Conservation (phyloP, 352 stramenopile species). For the Phytophthora europaea region DNA sequence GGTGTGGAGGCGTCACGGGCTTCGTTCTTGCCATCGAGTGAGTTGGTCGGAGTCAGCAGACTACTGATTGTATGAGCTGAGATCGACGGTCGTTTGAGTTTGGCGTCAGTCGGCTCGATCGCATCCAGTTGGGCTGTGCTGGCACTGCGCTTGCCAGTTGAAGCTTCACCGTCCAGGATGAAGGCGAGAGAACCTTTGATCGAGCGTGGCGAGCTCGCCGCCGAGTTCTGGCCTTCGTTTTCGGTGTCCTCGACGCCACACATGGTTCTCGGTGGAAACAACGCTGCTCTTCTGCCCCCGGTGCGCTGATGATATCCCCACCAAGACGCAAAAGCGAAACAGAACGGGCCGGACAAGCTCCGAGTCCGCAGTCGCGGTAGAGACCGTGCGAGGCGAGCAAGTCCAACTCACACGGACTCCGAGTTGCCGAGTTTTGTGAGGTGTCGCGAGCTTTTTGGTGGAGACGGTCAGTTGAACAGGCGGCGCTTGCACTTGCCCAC, state of each 20-base stretch:
- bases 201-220: slow-evolving; percentile 25
- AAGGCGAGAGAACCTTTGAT: slow-evolving; percentile 56
- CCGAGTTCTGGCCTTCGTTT: slow-evolving; percentile 19
- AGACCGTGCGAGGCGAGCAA: slow-evolving; percentile 26
- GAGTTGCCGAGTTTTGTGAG: slow-evolving; percentile 17
- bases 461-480: slow-evolving; percentile 31
- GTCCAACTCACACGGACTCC: slow-evolving; percentile 3
- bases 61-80: slow-evolving; percentile 19
- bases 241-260: slow-evolving; percentile 16
- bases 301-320: slow-evolving; percentile 27
- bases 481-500: not conserved
- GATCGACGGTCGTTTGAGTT: slow-evolving; percentile 10
- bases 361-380: slow-evolving; percentile 20
- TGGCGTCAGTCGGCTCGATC: not conserved
- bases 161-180: slow-evolving; percentile 38
- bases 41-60: slow-evolving; percentile 14
- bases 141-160: slow-evolving; percentile 6
- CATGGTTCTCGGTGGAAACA: slow-evolving; percentile 27
- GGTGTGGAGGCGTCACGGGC: slow-evolving; percentile 14
- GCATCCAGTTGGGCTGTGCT: slow-evolving; percentile 2
- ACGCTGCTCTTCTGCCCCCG: slow-evolving; percentile 1
- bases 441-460: slow-evolving; percentile 33
- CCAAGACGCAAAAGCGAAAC: slow-evolving; percentile 41
- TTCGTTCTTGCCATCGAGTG: slow-evolving; percentile 17
- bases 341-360: slow-evolving; percentile 16